Evolutionary conservation across 129 eudicot genomes (phyloP).

Genomic region (Arctium minus): DNA sequence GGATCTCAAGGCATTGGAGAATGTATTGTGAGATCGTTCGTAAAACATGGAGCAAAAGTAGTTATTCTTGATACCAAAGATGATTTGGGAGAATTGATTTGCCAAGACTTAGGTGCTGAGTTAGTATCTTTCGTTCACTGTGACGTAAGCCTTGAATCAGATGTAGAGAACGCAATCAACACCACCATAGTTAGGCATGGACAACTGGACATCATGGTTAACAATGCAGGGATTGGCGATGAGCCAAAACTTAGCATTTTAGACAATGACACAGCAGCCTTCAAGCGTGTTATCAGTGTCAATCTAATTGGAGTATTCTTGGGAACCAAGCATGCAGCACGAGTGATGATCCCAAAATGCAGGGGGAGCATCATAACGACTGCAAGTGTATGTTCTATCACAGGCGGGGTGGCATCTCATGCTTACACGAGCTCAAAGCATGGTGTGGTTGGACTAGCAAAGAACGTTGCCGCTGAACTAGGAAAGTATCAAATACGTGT

Average conservation of each 20-base stretch:
- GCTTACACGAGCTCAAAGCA: conserved; percentile 55
- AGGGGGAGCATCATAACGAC: conserved; percentile 35
- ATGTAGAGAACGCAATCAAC: conserved; percentile 5
- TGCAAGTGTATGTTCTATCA: conserved; percentile 17
- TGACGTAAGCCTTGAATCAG: conserved; percentile 12
- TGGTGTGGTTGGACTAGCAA: conserved; percentile 46
- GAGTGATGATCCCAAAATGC: background rate
- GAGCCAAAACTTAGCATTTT: conserved; percentile 1
- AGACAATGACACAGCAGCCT: too few relatives aligned
- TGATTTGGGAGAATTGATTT: conserved; percentile 10
- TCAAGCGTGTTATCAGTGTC: too few relatives aligned
- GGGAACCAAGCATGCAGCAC: too few relatives aligned
- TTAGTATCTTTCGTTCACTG: conserved; percentile 9
- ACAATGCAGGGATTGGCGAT: conserved; percentile 26
- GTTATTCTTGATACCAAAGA: conserved; percentile 33
- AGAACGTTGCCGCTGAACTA: conserved; percentile 35
- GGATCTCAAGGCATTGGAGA: conserved; percentile 34
- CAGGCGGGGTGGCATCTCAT: conserved; percentile 26
- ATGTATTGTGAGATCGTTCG: background rate
- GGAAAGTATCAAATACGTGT: conserved; percentile 43
- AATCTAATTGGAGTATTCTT: too few relatives aligned
- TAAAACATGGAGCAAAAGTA: conserved; percentile 31
- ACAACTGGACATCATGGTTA: conserved; percentile 37
- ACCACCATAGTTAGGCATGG: conserved; percentile 21
- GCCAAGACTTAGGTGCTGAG: background rate